A percentile compares a stretch with the other conserved stretches of the same genome.
Conservation (phyloP, 352 stramenopile species). For the Globisporangium spinosum region DNA sequence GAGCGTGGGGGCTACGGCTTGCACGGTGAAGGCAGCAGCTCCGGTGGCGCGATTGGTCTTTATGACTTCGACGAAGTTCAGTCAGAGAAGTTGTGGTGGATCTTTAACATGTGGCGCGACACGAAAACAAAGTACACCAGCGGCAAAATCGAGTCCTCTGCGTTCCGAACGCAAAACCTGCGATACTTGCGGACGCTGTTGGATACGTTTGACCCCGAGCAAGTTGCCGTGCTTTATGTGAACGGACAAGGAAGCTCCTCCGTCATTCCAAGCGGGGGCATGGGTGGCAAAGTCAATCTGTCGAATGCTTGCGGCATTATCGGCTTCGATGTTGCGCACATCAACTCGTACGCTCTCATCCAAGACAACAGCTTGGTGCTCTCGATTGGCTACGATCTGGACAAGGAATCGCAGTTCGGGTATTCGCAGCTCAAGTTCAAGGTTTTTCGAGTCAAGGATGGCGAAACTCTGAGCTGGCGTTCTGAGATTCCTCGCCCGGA, state of each 20-base stretch:
- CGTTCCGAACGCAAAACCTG: slow-evolving; percentile 67
- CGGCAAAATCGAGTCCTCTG: slow-evolving; percentile 64
- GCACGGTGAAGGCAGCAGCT: slow-evolving; percentile 46
- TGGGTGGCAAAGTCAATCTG: slow-evolving; percentile 19
- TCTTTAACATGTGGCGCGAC: slow-evolving; percentile 72
- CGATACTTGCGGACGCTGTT: slow-evolving; percentile 63
- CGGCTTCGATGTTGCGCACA: slow-evolving; percentile 73
- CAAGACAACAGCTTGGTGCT: slow-evolving; percentile 66
- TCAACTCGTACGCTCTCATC: slow-evolving; percentile 73
- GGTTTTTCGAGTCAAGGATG: slow-evolving; percentile 49
- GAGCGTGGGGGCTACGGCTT: slow-evolving; percentile 26
- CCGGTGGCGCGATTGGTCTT: slow-evolving; percentile 50
- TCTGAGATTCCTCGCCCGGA: slow-evolving; percentile 66
- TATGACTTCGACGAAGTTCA: slow-evolving; percentile 84
- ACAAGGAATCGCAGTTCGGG: slow-evolving; percentile 9
- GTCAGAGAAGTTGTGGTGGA: slow-evolving; percentile 78
- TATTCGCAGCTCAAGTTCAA: slow-evolving; percentile 54
- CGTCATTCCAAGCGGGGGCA: slow-evolving; percentile 25
- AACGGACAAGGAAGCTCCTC: slow-evolving; percentile 25
- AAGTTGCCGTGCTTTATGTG: slow-evolving; percentile 72
- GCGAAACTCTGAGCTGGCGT: slow-evolving; percentile 54
- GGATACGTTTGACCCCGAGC: slow-evolving; percentile 74
- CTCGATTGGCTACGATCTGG: slow-evolving; percentile 52
- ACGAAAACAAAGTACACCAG: slow-evolving; percentile 65
- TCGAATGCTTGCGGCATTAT: slow-evolving; percentile 44